Conservation (phyloP, 495 filamentous ascomycete genomes). For the Penicillium coprophilum region DNA sequence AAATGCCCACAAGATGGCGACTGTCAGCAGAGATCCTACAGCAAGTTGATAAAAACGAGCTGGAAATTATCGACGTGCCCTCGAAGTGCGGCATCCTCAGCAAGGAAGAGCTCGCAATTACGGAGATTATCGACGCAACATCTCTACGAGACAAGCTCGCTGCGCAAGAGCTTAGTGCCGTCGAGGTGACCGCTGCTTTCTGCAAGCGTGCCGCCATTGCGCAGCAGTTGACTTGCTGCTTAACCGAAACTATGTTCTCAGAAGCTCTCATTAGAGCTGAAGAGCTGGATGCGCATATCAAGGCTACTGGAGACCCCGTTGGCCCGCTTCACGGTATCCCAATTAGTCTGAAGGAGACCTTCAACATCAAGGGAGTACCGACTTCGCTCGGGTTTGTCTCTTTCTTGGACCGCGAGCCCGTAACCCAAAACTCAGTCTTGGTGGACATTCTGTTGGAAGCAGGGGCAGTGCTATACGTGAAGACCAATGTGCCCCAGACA, state of each 20-base stretch:
- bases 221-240: slow-evolving; percentile 47
- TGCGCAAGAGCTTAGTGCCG: slow-evolving; percentile 38
- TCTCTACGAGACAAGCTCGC: slow-evolving; percentile 17
- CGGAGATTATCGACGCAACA: neutral
- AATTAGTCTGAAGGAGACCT: slow-evolving; percentile 63
- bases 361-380: slow-evolving; percentile 51
- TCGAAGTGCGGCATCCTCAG: neutral
- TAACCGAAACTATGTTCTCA: slow-evolving; percentile 50
- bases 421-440: slow-evolving; percentile 40
- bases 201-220: slow-evolving; percentile 50
- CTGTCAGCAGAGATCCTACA: neutral
- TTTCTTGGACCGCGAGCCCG: slow-evolving; percentile 48
- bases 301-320: slow-evolving; percentile 36
- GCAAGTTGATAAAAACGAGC: neutral
- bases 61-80: neutral
- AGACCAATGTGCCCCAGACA: slow-evolving; percentile 54
- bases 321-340: slow-evolving; percentile 64
- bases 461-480: slow-evolving; percentile 52
- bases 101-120: neutral
- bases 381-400: slow-evolving; percentile 32
- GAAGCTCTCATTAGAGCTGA: slow-evolving; percentile 37
- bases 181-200: slow-evolving; percentile 50
- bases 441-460: slow-evolving; percentile 23
- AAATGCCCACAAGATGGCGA: neutral
- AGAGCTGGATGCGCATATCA: slow-evolving; percentile 41